phyloP scores from a whole-genome alignment of 2,329 filamentous ascomycete genomes.

The Proliferodiscus dingleyae region DNA sequence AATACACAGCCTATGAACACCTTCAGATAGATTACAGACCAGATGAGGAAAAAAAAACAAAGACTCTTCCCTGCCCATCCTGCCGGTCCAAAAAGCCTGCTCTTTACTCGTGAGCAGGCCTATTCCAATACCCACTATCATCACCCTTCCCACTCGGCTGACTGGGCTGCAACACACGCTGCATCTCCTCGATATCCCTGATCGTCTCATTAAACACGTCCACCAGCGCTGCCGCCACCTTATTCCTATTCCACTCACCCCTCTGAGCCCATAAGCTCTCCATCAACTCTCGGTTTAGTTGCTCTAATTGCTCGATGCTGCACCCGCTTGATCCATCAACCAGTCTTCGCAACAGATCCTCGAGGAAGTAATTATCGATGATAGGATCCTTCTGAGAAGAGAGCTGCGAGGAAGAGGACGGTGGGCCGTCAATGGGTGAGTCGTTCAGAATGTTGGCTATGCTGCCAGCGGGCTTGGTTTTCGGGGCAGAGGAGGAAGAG shows the following conservation, averaged over 20 bases:
- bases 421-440: conserved; percentile 23
- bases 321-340: conserved; percentile 28
- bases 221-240: conserved; percentile 59
- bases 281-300: conserved; percentile 88
- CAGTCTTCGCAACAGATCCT: conserved; percentile 20
- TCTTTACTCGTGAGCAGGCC: no score
- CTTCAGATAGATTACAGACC: no score
- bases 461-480: conserved; percentile 19
- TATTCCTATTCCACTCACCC: conserved; percentile 76
- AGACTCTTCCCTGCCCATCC: no score
- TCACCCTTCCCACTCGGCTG: conserved; percentile 13
- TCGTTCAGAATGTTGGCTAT: conserved; percentile 30
- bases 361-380: conserved; percentile 36
- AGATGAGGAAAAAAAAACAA: no score
- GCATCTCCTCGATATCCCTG: conserved; percentile 52
- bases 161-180: conserved; percentile 25
- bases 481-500: conserved; percentile 24
- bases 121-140: neutral
- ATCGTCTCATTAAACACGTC: conserved; percentile 73
- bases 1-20: no score
- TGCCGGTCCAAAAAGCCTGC: no score
- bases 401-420: conserved; percentile 19
- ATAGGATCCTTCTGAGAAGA: conserved; percentile 32
- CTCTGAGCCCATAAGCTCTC: conserved; percentile 78
- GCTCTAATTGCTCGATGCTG: conserved; percentile 86